Base-by-base conservation (phyloP, 2,329 filamentous ascomycete genomes). In the Aspergillus ibericus region DNA sequence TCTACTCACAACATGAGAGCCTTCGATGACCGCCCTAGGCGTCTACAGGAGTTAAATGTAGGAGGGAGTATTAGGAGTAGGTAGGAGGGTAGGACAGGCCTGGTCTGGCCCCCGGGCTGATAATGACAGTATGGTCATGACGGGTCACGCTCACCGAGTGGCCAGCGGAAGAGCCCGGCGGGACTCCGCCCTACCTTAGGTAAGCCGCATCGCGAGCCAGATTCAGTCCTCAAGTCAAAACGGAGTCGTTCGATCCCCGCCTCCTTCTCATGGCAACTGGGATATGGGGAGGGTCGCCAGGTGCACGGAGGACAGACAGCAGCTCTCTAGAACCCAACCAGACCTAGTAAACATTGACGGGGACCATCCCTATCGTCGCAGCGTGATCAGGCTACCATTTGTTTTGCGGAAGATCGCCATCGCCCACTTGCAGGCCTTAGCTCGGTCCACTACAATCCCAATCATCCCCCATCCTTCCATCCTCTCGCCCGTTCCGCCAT, bases 131-230 rank as follows among this genome's bases (percentile, higher is more conserved):
- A 56, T 22, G 10, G 48, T 62, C 49, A 60, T 58, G 32, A 59
- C 59, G 10, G 16, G 61, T 59, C 35, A 58, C 51, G 55, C 18
- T 55, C 56, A 56, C 56, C 59, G 54, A 62, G 35, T 57, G 47
- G 56, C 34, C 64, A 59, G 66, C 66, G 64, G 66, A 68, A 66
- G 32, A 61, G 61, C 55, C 64, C 65, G 65, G 66, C 66, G 66
- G 66, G 65, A 68, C 63, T 63, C 62, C 65, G 65, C 65, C 62
- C 55, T 56, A 16, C 44, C 22, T 48, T 51, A 36, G 42, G 42
- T 47, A 47, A 47, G 42, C 42, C 20, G 22, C 15, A 27, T 32
- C 29, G 22, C 9, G 7, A 32, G 29, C 8, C 29, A 32, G 29
- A 32, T 3, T 1, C 7, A 10, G 29, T 3, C 8, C 29, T 32